Percentiles rank a stretch among this genome's conserved stretches.
phyloP scores from a whole-genome alignment of 31 red algal species.

The Odonthalia washingtoniensis region DNA sequence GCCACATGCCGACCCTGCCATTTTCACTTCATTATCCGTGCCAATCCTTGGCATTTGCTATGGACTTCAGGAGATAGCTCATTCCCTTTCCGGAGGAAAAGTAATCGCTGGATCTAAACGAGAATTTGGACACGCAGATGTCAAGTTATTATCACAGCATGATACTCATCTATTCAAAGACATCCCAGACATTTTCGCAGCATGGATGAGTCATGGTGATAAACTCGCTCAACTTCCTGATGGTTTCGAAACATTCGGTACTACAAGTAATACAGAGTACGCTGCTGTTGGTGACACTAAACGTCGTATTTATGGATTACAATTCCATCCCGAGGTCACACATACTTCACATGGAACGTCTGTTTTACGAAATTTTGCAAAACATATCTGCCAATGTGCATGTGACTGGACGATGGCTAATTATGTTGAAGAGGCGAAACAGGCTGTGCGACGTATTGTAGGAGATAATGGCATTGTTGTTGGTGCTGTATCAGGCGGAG shows the following conservation, averaged over 20 bases:
- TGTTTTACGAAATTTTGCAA: slow-evolving; percentile 85
- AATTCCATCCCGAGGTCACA: slow-evolving; percentile 99
- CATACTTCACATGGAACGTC: slow-evolving; percentile 86
- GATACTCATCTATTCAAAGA: slow-evolving; percentile 62
- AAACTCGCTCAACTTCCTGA: slow-evolving; percentile 74
- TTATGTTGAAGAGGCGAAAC: slow-evolving; percentile 75
- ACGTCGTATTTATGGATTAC: slow-evolving; percentile 76
- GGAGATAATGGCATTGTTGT: slow-evolving; percentile 82
- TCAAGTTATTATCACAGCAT: slow-evolving; percentile 15
- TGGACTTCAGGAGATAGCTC: slow-evolving; percentile 93
- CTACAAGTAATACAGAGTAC: slow-evolving; percentile 80
- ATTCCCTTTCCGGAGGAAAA: slow-evolving; percentile 66
- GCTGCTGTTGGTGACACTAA: slow-evolving; percentile 67
- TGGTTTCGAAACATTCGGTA: slow-evolving; percentile 73
- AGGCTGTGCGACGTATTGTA: slow-evolving; percentile 67
- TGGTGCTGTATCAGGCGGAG: slow-evolving; percentile 94
- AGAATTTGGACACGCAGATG: slow-evolving; percentile 87
- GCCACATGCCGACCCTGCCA: slow-evolving; percentile 62
- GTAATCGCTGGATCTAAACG: slow-evolving; percentile 73
- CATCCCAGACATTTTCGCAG: slow-evolving; percentile 49
- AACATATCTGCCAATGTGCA: slow-evolving; percentile 66
- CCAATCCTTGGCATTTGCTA: slow-evolving; percentile 98
- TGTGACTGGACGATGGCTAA: slow-evolving; percentile 93
- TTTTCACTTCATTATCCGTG: slow-evolving; percentile 76
- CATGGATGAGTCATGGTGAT: slow-evolving; percentile 99